Evolutionary conservation across 1,139 yeast species (phyloP).

Genomic region (Lodderomyces theae): DNA sequence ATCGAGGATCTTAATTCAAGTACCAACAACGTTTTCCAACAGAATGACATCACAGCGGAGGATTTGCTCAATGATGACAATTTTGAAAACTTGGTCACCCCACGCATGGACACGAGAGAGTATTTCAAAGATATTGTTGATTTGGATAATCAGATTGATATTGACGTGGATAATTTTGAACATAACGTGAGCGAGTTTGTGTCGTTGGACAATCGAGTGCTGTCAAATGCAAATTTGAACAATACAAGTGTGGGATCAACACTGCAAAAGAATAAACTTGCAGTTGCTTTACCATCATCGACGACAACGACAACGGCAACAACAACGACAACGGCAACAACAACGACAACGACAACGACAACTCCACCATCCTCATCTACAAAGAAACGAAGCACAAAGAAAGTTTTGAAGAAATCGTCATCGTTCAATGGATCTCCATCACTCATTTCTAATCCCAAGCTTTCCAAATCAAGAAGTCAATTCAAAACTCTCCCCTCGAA

Average conservation of each 20-base stretch:
- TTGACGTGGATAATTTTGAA: not conserved
- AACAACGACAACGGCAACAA: too few relatives aligned
- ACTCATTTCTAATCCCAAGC: conserved; percentile 11
- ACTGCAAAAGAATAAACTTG: conserved; percentile 4
- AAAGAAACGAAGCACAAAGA: conserved; percentile 4
- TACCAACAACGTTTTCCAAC: not conserved
- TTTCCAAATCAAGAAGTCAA: conserved; percentile 13
- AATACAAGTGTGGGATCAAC: not conserved
- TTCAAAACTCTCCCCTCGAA: conserved; percentile 1
- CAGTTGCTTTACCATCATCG: conserved; percentile 1
- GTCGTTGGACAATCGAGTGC: not conserved
- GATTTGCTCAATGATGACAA: conserved; percentile 18
- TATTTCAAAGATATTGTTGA: conserved; percentile 11
- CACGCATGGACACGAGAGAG: conserved; percentile 2
- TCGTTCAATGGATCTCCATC: conserved; percentile 15
- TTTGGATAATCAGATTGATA: conserved; percentile 11
- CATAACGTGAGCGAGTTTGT: not conserved
- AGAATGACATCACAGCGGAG: conserved; percentile 13
- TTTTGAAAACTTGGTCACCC: conserved; percentile 10
- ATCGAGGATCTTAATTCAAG: conserved; percentile 8
- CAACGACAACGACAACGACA: too few relatives aligned
- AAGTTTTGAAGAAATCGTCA: conserved; percentile 13
- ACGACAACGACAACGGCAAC: too few relatives aligned
- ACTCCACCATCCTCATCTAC: not conserved
- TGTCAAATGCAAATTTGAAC: not conserved